Evolutionary conservation across 352 stramenopile species (phyloP), one percentile per base, ranked within the genome.

Genomic region (Pythium aristosporum): DNA sequence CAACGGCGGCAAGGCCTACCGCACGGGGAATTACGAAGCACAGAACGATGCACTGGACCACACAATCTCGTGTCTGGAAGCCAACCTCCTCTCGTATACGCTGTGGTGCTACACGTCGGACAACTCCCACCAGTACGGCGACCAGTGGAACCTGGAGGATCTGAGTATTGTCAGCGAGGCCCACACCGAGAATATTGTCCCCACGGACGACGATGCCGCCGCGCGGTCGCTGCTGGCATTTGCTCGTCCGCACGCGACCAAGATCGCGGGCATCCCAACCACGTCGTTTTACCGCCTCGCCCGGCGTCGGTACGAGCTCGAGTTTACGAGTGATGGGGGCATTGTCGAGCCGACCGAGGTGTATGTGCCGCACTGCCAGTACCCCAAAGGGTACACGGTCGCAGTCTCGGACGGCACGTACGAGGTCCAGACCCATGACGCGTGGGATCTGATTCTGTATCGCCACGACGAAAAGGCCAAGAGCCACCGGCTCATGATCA

Each of bases 21-120:
- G 39, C 20, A 74, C 69, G 4, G 79, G 77, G 20, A 65, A 92
- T 63, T 92, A 85, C 63, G 61, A 58, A 15, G 69, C 64, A 2
- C 78, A 88, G 47, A 62, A 72, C n/a, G 75, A 79, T 20, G 85
- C 85, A n/a, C 56, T 95, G 49, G 76, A 93, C 73, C 78, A 87
- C 61, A 94, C 85, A 12, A 81, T 96, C 32, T 67, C 72, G 49
- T 82, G 74, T 20, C 66, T 96, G 18, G 87, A 96, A 60, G 74
- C 76, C 28, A 89, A 85, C 50, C 41, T 92, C 60, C 61, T 94
- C 13, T 90, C 75, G 49, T 98, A 92, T 67, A 96, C 88, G 42
- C 65, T 97, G 18, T 98, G 90, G 91, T 95, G 85, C 57, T 98
- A 98, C 76, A 80, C 85, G 34, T 78, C 87, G 9, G 72, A 85